These are phyloP conservation scores for Pilobolus umbonatus DNA, from an alignment of 192 early-diverging fungal species.

Conservation along the genomic window DNA sequence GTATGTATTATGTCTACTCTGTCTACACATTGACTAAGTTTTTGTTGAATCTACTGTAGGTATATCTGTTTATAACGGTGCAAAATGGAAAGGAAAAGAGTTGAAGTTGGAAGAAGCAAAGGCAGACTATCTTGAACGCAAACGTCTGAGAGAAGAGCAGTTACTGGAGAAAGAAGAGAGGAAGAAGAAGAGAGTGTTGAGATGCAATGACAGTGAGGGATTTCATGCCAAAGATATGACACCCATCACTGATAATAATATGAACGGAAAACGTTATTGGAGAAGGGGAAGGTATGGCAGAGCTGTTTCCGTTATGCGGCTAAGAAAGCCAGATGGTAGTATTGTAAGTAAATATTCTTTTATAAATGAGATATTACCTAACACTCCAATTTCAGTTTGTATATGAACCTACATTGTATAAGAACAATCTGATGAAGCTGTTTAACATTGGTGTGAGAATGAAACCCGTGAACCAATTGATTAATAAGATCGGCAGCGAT, in stretches of 20 bases:
- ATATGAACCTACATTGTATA: constrained; percentile 64
- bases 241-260: constrained; percentile 64
- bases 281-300: constrained; percentile 64
- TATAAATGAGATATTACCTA: not conserved
- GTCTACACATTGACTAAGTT: not conserved
- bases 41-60: constrained; percentile 29
- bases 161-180: constrained; percentile 33
- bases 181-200: constrained; percentile 39
- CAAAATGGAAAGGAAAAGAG: constrained; percentile 82
- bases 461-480: constrained; percentile 26
- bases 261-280: constrained; percentile 63
- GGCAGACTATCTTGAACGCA: constrained; percentile 57
- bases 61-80: constrained; percentile 62
- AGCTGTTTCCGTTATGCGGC: constrained; percentile 64
- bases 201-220: constrained; percentile 37
- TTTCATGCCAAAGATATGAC: constrained; percentile 61
- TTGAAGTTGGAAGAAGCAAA: constrained; percentile 80
- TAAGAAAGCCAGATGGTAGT: constrained; percentile 51
- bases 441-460: constrained; percentile 36
- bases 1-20: constrained; percentile 33
- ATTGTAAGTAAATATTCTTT: constrained; percentile 9
- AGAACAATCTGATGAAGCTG: constrained; percentile 58
- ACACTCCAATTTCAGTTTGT: constrained; percentile 38
- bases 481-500: constrained; percentile 22
- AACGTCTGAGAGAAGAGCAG: constrained; percentile 42